These are phyloP conservation scores for Lentithecium fluviatile DNA, from an alignment of 495 filamentous ascomycete genomes.

Conservation along the genomic window DNA sequence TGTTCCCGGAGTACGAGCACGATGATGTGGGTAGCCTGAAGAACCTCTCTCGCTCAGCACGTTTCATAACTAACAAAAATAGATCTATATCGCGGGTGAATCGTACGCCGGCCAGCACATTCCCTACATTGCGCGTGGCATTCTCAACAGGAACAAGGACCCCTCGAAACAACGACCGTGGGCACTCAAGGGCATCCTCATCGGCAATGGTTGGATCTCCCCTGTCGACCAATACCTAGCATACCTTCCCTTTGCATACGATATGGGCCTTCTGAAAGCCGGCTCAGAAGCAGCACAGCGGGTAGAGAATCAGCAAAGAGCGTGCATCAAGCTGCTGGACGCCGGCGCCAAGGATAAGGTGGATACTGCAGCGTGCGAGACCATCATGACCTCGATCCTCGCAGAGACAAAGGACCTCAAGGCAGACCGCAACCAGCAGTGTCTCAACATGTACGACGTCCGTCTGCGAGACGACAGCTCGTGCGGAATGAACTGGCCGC, in stretches of 20 bases:
- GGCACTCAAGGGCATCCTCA: constrained; percentile 85
- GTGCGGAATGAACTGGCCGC: constrained; percentile 96
- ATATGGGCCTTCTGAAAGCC: constrained; percentile 66
- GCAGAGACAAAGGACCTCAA: constrained; percentile 51
- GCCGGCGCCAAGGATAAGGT: constrained; percentile 59
- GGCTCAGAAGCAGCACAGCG: constrained; percentile 62
- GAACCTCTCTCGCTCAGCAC: not conserved
- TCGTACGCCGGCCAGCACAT: constrained; percentile 98
- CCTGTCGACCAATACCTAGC: constrained; percentile 86
- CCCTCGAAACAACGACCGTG: constrained; percentile 51
- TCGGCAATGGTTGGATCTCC: constrained; percentile 97
- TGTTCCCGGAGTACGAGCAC: constrained; percentile 89
- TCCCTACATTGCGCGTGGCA: constrained; percentile 87
- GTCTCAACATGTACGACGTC: constrained; percentile 94
- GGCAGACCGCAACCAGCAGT: constrained; percentile 52
- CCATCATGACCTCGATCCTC: constrained; percentile 68
- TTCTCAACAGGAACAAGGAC: constrained; percentile 77
- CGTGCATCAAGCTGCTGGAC: constrained; percentile 59
- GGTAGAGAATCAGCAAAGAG: constrained; percentile 68
- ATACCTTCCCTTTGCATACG: constrained; percentile 76
- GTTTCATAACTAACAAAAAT: not conserved
- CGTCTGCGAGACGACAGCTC: constrained; percentile 70
- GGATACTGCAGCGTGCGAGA: constrained; percentile 68
- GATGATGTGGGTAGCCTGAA: constrained; percentile 74
- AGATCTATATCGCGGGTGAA: constrained; percentile 94